Evolutionary conservation across 2,329 filamentous ascomycete genomes (phyloP).

Genomic region (Fusarium nygamai): DNA sequence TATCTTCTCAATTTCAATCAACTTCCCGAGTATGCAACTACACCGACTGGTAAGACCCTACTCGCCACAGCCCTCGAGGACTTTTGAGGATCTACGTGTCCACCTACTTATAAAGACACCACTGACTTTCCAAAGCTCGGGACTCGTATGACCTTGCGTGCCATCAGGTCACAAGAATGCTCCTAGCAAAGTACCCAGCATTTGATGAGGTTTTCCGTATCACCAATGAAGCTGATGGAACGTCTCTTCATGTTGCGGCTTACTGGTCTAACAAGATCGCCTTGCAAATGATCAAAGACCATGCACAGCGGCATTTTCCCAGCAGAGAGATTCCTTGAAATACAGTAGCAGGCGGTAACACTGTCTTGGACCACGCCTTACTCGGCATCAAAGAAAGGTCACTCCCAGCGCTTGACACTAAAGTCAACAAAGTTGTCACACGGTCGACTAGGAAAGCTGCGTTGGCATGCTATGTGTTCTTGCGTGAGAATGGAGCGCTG

Average conservation of each 20-base stretch:
- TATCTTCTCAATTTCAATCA: neutral
- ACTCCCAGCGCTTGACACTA: accelerated
- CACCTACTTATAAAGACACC: accelerated
- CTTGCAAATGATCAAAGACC: neutral
- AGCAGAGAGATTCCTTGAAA: neutral
- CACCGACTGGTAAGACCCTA: accelerated
- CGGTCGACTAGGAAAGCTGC: neutral
- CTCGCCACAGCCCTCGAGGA: neutral
- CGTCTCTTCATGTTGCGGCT: neutral
- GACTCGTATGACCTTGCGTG: neutral
- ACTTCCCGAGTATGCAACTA: neutral
- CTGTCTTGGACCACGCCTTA: neutral
- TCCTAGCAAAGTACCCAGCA: neutral
- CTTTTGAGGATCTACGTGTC: neutral
- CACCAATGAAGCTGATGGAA: neutral
- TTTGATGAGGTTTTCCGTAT: neutral
- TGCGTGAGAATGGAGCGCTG: neutral
- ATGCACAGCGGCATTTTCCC: neutral
- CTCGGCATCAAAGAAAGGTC: neutral
- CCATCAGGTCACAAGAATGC: neutral
- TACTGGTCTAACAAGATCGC: neutral
- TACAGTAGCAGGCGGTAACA: neutral
- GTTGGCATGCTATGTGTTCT: neutral
- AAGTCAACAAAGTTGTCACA: neutral
- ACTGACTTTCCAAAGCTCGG: neutral